Conservation (phyloP, 1,284 basidiomycete genomes). For the Vanrija sp. region DNA sequence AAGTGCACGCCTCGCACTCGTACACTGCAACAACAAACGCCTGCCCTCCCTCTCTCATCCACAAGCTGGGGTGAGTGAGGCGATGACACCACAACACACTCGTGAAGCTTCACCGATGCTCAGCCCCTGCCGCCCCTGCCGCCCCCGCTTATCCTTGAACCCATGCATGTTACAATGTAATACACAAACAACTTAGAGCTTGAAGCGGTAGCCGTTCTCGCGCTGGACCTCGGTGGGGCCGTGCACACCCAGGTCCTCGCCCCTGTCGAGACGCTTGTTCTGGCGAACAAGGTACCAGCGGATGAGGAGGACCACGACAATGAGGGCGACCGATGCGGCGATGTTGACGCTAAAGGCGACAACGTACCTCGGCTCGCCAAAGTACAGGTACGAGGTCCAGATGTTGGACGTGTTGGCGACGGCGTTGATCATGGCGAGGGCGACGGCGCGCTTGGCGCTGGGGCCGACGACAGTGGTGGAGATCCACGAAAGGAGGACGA, state of each 20-base stretch:
- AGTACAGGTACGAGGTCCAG: conserved; percentile 47
- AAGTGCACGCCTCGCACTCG: no score
- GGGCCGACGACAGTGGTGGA: conserved; percentile 44
- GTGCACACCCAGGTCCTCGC: conserved; percentile 26
- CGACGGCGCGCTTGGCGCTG: conserved; percentile 45
- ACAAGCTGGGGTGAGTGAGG: no score
- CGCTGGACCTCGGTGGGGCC: conserved; percentile 36
- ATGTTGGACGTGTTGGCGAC: conserved; percentile 47
- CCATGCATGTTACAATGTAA: no score
- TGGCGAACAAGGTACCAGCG: conserved; percentile 37
- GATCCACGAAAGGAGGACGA: conserved; percentile 46
- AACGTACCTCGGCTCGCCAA: conserved; percentile 36
- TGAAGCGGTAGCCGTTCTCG: conserved; percentile 38
- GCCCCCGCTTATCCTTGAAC: no score
- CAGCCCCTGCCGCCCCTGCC: no score
- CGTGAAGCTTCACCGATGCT: no score
- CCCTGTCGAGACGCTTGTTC: conserved; percentile 38
- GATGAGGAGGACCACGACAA: conserved; percentile 22
- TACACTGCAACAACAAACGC: no score
- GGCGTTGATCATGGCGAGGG: conserved; percentile 48
- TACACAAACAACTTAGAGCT: conserved; percentile 29
- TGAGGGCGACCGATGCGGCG: conserved; percentile 39
- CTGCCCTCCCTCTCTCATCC: no score
- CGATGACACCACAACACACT: no score
- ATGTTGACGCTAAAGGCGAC: conserved; percentile 44